Evolutionary conservation across 208 protist genomes (phyloP).

Genomic region (Giardia duodenalis): DNA sequence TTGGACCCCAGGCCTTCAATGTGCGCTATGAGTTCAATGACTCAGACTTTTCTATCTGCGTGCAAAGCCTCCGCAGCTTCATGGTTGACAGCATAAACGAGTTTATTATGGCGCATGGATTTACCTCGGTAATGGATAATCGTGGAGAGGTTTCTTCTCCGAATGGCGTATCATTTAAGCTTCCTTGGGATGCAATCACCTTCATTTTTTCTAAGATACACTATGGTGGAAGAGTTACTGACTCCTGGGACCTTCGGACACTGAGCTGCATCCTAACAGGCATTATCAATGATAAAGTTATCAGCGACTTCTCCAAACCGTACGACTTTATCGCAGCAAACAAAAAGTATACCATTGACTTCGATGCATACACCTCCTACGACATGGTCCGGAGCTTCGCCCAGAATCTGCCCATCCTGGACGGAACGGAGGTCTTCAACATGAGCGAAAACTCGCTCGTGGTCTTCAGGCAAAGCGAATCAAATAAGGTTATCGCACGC

Average conservation of each 20-base stretch:
- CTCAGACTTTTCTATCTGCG: constrained; percentile 76
- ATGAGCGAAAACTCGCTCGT: constrained; percentile 86
- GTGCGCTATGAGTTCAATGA: constrained; percentile 91
- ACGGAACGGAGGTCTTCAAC: constrained; percentile 63
- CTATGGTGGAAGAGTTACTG: constrained; percentile 90
- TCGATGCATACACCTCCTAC: not conserved
- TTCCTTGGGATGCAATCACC: constrained; percentile 30
- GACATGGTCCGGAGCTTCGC: constrained; percentile 42
- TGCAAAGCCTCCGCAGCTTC: constrained; percentile 71
- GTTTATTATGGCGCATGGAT: constrained; percentile 16
- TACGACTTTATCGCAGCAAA: not conserved
- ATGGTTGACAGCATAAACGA: constrained; percentile 43
- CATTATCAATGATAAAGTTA: not conserved
- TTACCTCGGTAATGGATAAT: not conserved
- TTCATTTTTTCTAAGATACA: constrained; percentile 66
- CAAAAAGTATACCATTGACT: constrained; percentile 56
- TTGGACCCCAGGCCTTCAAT: constrained; percentile 88
- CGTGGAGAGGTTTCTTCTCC: not conserved
- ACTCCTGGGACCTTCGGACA: constrained; percentile 75
- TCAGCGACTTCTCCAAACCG: not conserved
- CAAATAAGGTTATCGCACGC: constrained; percentile 65
- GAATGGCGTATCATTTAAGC: constrained; percentile 52
- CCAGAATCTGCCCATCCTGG: constrained; percentile 55
- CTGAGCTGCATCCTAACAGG: not conserved
- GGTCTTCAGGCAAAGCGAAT: constrained; percentile 74